A percentile compares a stretch with the other conserved stretches of the same genome.
Evolutionary conservation across 352 stramenopile species (phyloP).

Genomic region (Phytophthora boehmeriae): DNA sequence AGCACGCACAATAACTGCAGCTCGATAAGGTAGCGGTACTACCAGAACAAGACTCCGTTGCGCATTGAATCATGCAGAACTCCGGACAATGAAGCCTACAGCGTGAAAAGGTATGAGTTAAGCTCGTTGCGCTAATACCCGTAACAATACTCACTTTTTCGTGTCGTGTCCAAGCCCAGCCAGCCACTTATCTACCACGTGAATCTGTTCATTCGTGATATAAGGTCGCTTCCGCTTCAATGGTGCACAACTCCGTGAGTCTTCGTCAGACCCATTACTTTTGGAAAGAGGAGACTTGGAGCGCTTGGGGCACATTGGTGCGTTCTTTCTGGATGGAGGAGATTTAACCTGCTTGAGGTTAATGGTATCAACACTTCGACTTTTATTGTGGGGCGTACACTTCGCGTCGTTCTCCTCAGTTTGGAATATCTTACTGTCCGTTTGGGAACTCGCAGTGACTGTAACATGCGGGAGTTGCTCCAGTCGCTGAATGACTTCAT

Average conservation of each 20-base stretch:
- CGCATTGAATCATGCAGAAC: slow-evolving; percentile 44
- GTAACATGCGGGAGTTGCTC: slow-evolving; percentile 2
- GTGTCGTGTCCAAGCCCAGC: slow-evolving; percentile 16
- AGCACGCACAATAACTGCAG: background rate
- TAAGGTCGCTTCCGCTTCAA: slow-evolving; percentile 31
- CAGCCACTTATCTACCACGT: slow-evolving; percentile 38
- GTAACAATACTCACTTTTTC: slow-evolving; percentile 9
- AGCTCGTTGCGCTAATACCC: background rate
- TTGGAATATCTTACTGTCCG: too few relatives aligned
- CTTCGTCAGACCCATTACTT: background rate
- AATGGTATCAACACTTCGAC: background rate
- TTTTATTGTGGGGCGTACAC: background rate
- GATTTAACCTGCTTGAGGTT: background rate
- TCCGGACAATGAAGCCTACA: slow-evolving; percentile 14
- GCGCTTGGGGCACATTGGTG: background rate
- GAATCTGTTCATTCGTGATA: slow-evolving; percentile 38
- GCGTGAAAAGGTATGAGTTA: slow-evolving; percentile 3
- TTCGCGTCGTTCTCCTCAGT: background rate
- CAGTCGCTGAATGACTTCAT: slow-evolving; percentile 13
- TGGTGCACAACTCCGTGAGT: background rate
- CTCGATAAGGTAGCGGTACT: background rate
- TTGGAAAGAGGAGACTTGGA: background rate
- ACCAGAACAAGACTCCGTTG: slow-evolving; percentile 50
- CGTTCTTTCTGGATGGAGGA: background rate
- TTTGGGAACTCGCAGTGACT: background rate